A percentile compares a stretch with the other conserved stretches of the same genome.
Conservation (phyloP, 345 rosid species). For the Populus deltoides region DNA sequence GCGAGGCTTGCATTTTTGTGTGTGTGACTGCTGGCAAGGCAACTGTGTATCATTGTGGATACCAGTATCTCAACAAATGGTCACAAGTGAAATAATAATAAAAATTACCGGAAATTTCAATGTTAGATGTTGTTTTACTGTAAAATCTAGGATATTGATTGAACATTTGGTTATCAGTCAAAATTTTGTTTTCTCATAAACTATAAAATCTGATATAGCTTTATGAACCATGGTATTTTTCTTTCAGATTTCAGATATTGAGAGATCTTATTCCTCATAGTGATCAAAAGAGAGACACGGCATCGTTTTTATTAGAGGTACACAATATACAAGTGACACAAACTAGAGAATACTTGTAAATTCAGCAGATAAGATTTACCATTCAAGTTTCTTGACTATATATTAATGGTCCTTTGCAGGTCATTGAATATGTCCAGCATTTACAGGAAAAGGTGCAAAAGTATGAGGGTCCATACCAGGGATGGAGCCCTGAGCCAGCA, state of each 20-base stretch:
- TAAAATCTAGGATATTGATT: conserved; percentile 6
- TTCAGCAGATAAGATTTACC: not conserved
- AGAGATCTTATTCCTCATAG: conserved; percentile 35
- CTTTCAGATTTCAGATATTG: conserved; percentile 33
- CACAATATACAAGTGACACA: not conserved
- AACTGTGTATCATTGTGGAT: not conserved
- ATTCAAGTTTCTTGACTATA: conserved; percentile 1
- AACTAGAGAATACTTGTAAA: not conserved
- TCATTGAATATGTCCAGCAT: conserved; percentile 29
- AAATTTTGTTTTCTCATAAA: not conserved
- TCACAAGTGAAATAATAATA: not conserved
- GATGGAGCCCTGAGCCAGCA: conserved; percentile 26
- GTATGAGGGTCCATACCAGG: conserved; percentile 28
- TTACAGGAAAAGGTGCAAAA: conserved; percentile 37
- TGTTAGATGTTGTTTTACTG: not conserved
- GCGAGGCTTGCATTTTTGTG: not conserved
- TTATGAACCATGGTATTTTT: conserved; percentile 1
- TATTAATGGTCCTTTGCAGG: conserved; percentile 19
- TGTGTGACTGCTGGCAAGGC: not conserved
- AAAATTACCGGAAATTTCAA: not conserved
- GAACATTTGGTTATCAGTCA: not conserved
- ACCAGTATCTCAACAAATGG: not conserved
- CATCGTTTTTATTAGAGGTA: conserved; percentile 36
- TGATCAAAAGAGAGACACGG: conserved; percentile 37
- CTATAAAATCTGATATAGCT: not conserved